Percentiles rank a stretch among this genome's conserved stretches.
phyloP scores from a whole-genome alignment of 371 early-diverging fungal species.

The Mucor plumbeus region DNA sequence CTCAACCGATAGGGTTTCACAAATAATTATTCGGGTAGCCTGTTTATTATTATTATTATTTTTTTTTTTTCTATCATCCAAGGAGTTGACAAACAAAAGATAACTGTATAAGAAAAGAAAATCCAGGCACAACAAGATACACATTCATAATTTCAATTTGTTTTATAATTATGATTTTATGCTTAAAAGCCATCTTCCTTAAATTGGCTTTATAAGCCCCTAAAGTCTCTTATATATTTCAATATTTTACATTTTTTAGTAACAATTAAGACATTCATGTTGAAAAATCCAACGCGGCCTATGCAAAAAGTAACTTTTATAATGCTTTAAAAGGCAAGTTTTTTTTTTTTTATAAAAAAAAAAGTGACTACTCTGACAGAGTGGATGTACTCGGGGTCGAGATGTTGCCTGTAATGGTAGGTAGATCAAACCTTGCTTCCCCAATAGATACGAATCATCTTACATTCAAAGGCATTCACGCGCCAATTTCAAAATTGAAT shows the following conservation, averaged over 20 bases:
- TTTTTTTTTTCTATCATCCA: background rate
- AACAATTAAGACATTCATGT: conserved; percentile 15
- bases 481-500: conserved; percentile 13
- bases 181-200: background rate
- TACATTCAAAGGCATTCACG: conserved; percentile 14
- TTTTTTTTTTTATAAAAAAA: conserved; percentile 29
- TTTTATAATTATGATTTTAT: too few relatives aligned
- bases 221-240: background rate
- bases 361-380: conserved; percentile 48
- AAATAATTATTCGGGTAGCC: background rate
- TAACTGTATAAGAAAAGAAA: background rate
- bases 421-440: conserved; percentile 36
- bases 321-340: conserved; percentile 28
- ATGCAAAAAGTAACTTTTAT: conserved; percentile 13
- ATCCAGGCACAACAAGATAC: background rate
- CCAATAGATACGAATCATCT: conserved; percentile 31
- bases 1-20: conserved; percentile 1
- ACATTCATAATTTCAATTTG: background rate
- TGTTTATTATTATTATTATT: background rate
- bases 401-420: conserved; percentile 44
- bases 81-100: conserved; percentile 2
- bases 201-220: background rate
- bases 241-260: conserved; percentile 17
- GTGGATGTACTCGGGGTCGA: conserved; percentile 45
- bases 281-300: background rate